Evolutionary conservation across 345 rosid genomes (phyloP).

Genomic region (Pugionium dolabratum): DNA sequence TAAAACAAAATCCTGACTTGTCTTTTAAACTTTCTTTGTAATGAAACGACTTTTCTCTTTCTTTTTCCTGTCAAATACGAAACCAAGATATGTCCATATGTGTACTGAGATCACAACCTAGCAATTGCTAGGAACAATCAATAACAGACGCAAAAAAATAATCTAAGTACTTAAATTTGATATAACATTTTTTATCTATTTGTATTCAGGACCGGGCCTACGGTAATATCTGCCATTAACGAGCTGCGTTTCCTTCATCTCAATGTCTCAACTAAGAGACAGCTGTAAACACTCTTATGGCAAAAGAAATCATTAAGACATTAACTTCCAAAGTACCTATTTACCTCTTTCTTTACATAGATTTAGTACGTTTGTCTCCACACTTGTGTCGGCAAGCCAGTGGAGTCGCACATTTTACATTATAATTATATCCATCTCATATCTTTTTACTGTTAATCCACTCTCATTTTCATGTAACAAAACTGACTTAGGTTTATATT

Average conservation of each 20-base stretch:
- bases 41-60: not conserved
- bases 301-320: conserved; percentile 23
- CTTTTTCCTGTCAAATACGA: not conserved
- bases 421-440: not conserved
- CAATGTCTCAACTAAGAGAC: conserved; percentile 22
- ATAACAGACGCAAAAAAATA: conserved; percentile 2
- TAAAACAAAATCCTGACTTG: not conserved
- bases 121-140: not conserved
- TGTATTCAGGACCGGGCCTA: too few species aligned
- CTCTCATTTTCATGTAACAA: conserved; percentile 1
- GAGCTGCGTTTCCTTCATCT: not conserved
- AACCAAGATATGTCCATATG: too few species aligned
- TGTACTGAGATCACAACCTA: not conserved
- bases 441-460: not conserved
- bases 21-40: conserved; percentile 1
- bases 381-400: conserved; percentile 13
- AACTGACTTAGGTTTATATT: not conserved
- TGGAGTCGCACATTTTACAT: conserved; percentile 20
- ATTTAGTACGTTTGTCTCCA: conserved; percentile 12
- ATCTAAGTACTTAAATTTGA: not conserved
- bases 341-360: not conserved
- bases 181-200: not conserved
- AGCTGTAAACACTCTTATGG: conserved; percentile 28
- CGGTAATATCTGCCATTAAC: too few species aligned
- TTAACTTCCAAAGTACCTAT: conserved; percentile 15